These are phyloP conservation scores for Curvularia verruculosa DNA, from an alignment of 2,329 filamentous ascomycete genomes.

Conservation along the genomic window DNA sequence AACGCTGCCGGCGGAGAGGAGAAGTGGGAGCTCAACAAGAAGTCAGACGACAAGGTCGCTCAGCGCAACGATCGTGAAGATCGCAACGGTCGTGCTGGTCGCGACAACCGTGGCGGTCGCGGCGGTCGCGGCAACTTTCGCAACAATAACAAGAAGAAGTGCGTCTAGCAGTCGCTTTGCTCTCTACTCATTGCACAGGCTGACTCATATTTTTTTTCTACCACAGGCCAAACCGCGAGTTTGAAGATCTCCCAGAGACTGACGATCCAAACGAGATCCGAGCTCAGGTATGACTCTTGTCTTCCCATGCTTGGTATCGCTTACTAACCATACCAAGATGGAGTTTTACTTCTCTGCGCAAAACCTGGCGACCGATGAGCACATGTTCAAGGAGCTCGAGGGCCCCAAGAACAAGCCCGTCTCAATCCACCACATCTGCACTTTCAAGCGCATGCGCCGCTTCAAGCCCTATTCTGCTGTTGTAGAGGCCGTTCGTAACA, in stretches of 20 bases:
- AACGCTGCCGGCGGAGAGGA: conserved; percentile 21
- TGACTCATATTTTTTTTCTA: conserved; percentile 11
- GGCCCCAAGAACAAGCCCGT: conserved; percentile 84
- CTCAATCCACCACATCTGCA: conserved; percentile 75
- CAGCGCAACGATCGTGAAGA: conserved; percentile 24
- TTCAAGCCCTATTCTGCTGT: conserved; percentile 89
- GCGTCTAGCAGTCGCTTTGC: not conserved
- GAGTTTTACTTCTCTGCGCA: conserved; percentile 96
- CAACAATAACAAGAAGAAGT: conserved; percentile 27
- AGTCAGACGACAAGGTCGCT: conserved; percentile 22
- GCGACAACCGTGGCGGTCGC: conserved; percentile 22
- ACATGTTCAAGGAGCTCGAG: conserved; percentile 77
- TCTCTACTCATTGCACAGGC: not conserved
- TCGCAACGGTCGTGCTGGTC: conserved; percentile 17
- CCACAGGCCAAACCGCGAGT: conserved; percentile 39
- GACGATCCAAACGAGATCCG: conserved; percentile 82
- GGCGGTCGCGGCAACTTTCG: conserved; percentile 29
- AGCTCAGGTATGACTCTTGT: conserved; percentile 67
- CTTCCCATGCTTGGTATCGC: not conserved
- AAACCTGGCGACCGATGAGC: conserved; percentile 88
- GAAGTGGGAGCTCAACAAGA: conserved; percentile 26
- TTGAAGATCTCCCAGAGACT: conserved; percentile 66
- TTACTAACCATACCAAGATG: conserved; percentile 62
- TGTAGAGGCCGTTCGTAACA: conserved; percentile 80
- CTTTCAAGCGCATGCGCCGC: conserved; percentile 93